Evolutionary conservation across 169 alveolate species (phyloP), one percentile per base, ranked within the genome.

Genomic region (Cryptosporidium ubiquitum): DNA sequence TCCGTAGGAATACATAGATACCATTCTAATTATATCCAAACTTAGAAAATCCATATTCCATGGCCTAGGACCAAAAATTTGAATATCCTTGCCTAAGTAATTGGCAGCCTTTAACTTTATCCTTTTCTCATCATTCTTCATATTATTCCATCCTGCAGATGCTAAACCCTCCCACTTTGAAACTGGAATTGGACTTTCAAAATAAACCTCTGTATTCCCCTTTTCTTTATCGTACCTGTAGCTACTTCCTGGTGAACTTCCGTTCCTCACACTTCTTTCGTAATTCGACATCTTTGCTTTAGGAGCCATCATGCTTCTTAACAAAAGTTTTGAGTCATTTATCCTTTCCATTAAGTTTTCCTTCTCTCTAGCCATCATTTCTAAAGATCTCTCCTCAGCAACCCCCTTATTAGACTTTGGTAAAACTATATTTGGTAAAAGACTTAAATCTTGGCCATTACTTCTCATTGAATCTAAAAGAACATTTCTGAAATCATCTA

Each of bases 51-150:
- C 69, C 64, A 79, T 61, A 49, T 79, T 79, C 89, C 89, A 79
- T 6, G 89, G 89, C 52, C 89, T 79, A 14, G 89, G 89, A 64
- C 89, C 89, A 35, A 79, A 79, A 14, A 79, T 61, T 29, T 79
- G 89, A 5, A 40, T 37, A 7, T 29, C 37, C 29, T 79, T 44
- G 0, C 89, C 89, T 9, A 79, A 37, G 51, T 79, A 79, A 39
- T 20, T 26, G 20, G 74, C 71, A 29, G 89, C 70, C 9, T 35
- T 26, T 1, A 79, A 26, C 0, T 58, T 60, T 7, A 40, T 23
- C 18, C 33, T 73, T 33, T 16, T 26, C 60, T 64, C 75, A 5
- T 79, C 89, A 3, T 23, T 64, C 29, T 14, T 57, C 37, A 31
- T n/a, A 18, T 37, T 42, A 33, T 79, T 64, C 89, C 89, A 79